phyloP scores from a whole-genome alignment of 495 filamentous ascomycete genomes.

The Apiosordaria backusii region DNA sequence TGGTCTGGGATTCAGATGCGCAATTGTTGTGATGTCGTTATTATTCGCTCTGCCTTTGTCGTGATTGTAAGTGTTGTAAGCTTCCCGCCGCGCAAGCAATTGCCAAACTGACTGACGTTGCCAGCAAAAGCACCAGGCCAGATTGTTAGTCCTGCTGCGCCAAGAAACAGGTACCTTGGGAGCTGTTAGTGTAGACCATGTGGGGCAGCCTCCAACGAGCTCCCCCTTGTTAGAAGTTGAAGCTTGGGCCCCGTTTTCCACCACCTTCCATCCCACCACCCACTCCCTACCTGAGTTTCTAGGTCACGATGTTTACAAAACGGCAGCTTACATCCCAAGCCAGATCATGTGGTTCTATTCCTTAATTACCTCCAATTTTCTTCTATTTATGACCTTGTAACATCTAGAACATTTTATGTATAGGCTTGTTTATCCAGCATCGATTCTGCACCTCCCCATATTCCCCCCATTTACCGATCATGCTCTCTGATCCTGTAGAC shows the following conservation, averaged over 20 bases:
- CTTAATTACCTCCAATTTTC: not conserved
- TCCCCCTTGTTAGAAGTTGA: no score
- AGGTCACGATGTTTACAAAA: not conserved
- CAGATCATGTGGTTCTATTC: not conserved
- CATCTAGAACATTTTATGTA: not conserved
- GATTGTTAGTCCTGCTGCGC: not conserved
- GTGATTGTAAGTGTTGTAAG: not conserved
- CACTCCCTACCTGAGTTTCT: not conserved
- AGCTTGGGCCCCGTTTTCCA: not conserved
- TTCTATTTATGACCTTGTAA: no score
- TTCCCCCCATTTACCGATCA: not conserved
- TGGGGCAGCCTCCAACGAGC: not conserved
- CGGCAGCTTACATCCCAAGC: not conserved
- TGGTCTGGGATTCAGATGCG: not conserved
- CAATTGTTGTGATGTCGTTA: not conserved
- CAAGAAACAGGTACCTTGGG: not conserved
- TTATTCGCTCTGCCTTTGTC: constrained; percentile 1
- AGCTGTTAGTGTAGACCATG: not conserved
- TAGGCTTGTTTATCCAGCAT: not conserved
- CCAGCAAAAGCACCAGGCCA: not conserved
- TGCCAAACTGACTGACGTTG: constrained; percentile 12
- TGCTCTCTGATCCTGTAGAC: not conserved
- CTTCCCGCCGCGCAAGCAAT: constrained; percentile 8
- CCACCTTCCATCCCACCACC: not conserved
- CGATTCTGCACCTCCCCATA: not conserved